phyloP scores from a whole-genome alignment of 139 green algal species.

The Limnomonas spitsbergensis region DNA sequence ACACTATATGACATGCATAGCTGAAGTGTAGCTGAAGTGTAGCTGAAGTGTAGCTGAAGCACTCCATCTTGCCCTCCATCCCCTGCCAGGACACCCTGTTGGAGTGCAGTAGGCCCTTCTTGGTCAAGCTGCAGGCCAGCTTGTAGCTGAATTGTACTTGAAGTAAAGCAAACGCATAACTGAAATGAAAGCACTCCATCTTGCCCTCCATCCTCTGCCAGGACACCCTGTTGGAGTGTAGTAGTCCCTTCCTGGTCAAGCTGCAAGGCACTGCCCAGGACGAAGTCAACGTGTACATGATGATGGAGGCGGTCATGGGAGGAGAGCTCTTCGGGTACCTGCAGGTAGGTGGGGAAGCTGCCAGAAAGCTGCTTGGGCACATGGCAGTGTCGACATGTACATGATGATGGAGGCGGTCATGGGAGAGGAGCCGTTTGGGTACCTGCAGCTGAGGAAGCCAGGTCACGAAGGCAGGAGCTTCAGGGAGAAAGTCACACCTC shows the following conservation, averaged over 20 bases:
- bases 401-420: slow-evolving; percentile 87
- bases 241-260: slow-evolving; percentile 81
- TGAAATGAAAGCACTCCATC: too few relatives aligned
- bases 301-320: slow-evolving; percentile 87
- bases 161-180: too few relatives aligned
- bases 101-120: slow-evolving; percentile 71
- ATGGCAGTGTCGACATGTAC: slow-evolving; percentile 68
- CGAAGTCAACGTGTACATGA: slow-evolving; percentile 74
- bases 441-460: slow-evolving; percentile 75
- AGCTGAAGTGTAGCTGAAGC: too few relatives aligned
- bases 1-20: not conserved
- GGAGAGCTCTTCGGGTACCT: slow-evolving; percentile 94
- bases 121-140: slow-evolving; percentile 76
- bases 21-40: too few relatives aligned
- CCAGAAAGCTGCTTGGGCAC: slow-evolving; percentile 27
- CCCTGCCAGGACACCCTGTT: not conserved
- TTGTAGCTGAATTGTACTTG: too few relatives aligned
- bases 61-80: too few relatives aligned
- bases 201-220: not conserved
- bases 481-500: too few relatives aligned
- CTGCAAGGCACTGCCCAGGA: slow-evolving; percentile 70
- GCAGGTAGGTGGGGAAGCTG: slow-evolving; percentile 34
- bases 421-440: slow-evolving; percentile 91
- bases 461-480: too few relatives aligned
- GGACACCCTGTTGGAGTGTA: slow-evolving; percentile 35